phyloP scores from a whole-genome alignment of 1,139 yeast species.

The Pichia sp. region DNA sequence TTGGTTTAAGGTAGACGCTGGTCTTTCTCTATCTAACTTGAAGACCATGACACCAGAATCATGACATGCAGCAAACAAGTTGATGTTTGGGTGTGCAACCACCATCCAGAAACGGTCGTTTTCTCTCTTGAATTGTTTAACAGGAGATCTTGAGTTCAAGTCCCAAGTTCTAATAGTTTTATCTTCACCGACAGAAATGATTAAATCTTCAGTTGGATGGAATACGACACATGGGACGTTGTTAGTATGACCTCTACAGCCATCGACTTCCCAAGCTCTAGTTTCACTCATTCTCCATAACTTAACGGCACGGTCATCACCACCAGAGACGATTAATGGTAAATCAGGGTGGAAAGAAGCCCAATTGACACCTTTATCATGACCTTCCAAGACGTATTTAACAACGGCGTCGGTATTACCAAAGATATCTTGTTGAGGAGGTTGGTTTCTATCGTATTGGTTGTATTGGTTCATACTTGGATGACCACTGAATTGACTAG shows the following conservation, averaged over 20 bases:
- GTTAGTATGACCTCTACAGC: slow-evolving; percentile 97
- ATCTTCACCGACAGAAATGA: slow-evolving; percentile 93
- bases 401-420: slow-evolving; percentile 95
- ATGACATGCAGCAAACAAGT: slow-evolving; percentile 95
- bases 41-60: slow-evolving; percentile 98
- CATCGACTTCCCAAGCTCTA: slow-evolving; percentile 99
- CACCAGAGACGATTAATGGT: slow-evolving; percentile 94
- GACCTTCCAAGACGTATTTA: slow-evolving; percentile 96
- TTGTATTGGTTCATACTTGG: slow-evolving; percentile 44
- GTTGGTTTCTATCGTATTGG: slow-evolving; percentile 48
- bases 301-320: slow-evolving; percentile 94
- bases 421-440: slow-evolving; percentile 87
- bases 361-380: slow-evolving; percentile 98
- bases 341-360: slow-evolving; percentile 97
- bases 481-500: slow-evolving; percentile 22
- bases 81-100: slow-evolving; percentile 85
- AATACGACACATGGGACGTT: slow-evolving; percentile 87
- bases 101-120: slow-evolving; percentile 94
- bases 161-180: slow-evolving; percentile 99
- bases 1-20: slow-evolving; percentile 68
- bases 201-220: slow-evolving; percentile 92
- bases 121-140: slow-evolving; percentile 93
- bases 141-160: slow-evolving; percentile 87
- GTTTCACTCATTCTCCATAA: slow-evolving; percentile 98
- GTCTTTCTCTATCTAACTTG: slow-evolving; percentile 96